These are phyloP conservation scores for Talaromyces sp. DNA, from an alignment of 2,329 filamentous ascomycete species.

Conservation along the genomic window DNA sequence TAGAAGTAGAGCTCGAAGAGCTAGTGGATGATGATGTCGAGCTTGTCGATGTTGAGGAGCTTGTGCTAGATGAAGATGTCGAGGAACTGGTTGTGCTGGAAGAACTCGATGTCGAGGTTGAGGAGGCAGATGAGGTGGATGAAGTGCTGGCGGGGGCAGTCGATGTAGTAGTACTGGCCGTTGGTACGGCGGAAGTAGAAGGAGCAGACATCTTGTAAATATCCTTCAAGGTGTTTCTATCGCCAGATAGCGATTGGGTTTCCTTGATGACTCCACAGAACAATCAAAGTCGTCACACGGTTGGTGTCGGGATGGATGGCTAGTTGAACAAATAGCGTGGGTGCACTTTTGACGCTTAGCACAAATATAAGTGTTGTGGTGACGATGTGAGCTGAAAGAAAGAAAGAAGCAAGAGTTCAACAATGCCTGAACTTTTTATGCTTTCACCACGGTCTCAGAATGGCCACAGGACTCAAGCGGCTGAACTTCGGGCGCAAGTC, in stretches of 20 bases:
- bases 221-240: background rate
- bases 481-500: conserved; percentile 1
- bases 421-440: background rate
- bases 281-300: background rate
- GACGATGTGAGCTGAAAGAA: background rate
- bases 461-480: conserved; percentile 10
- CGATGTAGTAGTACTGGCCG: conserved; percentile 7
- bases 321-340: background rate
- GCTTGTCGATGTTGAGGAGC: conserved; percentile 19
- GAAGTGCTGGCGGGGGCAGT: conserved; percentile 13
- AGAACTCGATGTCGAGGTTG: conserved; percentile 8
- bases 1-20: conserved; percentile 13
- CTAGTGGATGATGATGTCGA: conserved; percentile 9
- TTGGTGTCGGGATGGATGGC: background rate
- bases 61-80: conserved; percentile 20
- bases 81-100: conserved; percentile 20
- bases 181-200: conserved; percentile 11
- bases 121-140: conserved; percentile 20
- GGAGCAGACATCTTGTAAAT: conserved; percentile 16
- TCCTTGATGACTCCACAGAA: background rate
- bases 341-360: background rate
- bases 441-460: background rate
- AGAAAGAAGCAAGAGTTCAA: background rate
- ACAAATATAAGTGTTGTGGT: background rate
- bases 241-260: background rate